Evolutionary conservation across 306 rosid genomes (phyloP).

Genomic region (Vigna angularis): DNA sequence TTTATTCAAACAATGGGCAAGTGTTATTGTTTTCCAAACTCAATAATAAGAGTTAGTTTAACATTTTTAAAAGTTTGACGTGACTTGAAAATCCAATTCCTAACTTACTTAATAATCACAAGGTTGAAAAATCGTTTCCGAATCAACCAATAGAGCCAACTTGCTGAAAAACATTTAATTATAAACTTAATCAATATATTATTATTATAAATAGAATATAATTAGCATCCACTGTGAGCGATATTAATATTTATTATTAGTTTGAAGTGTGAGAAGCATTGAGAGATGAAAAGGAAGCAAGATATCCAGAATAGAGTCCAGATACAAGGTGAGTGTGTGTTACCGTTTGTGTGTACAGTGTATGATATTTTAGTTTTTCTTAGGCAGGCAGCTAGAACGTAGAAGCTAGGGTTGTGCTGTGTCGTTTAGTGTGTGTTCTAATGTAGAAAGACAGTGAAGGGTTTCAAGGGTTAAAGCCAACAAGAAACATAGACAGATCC

Average conservation of each 20-base stretch:
- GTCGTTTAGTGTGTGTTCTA: slow-evolving; percentile 28
- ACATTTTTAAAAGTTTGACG: neutral
- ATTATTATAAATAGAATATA: neutral
- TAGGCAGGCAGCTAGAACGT: neutral
- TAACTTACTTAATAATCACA: neutral
- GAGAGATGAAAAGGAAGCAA: neutral
- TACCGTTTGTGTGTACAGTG: neutral
- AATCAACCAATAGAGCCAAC: neutral
- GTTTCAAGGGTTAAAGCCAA: slow-evolving; percentile 47
- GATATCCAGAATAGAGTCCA: slow-evolving; percentile 16
- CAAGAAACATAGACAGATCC: slow-evolving; percentile 60
- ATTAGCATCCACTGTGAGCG: neutral
- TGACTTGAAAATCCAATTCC: neutral
- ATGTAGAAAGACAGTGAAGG: slow-evolving; percentile 36
- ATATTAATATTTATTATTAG: neutral
- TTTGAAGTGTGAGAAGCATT: too few species aligned
- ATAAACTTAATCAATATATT: neutral
- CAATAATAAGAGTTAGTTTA: neutral
- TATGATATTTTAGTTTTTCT: neutral
- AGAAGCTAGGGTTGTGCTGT: neutral
- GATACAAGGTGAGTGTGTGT: slow-evolving; percentile 7
- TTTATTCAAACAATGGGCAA: neutral
- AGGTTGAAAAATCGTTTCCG: neutral
- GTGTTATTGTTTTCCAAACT: neutral
- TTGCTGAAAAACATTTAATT: neutral